Base-by-base conservation (phyloP, 208 protist species). In the Acanthamoeba healyi region DNA sequence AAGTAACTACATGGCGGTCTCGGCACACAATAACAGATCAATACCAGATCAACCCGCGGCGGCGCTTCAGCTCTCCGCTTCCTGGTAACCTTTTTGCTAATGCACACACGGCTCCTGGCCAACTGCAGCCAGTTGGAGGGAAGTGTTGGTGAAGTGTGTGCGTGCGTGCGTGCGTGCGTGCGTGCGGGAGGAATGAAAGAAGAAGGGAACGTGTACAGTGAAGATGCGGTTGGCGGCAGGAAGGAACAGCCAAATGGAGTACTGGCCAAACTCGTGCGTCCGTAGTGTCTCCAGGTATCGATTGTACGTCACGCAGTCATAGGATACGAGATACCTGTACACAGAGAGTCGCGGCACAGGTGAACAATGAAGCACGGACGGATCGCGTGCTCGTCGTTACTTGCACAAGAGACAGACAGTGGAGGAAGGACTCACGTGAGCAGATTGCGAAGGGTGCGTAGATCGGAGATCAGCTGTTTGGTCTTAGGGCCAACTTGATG, bases 271-370 rank as follows among this genome's bases (percentile, higher is more conserved):
- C 26, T 61, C 46, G 49, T 87, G 79, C 6, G 79, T 63, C 10
- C 46, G 49, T 29, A 87, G 46, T 9, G 79, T 87, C 29, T 87
- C 79, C 6, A 92, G 58, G 46, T 92, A 92, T 26, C 87, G 36
- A 44, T 79, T 79, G 32, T 79, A 92, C 10, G 87, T 77, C 26
- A 92, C 87, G 40, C 87, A 92, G 40, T 92, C 87, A 29, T 92
- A 92, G 38, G 38, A 61, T 3, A 77, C 65, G 6, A 92, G 40
- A 54, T 77, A 92, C 29, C 79, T 87, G 49, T n/a, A n/a, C n/a
- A n/a, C n/a, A n/a, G n/a, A n/a, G n/a, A n/a, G n/a, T n/a, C n/a
- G n/a, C n/a, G n/a, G n/a, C n/a, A n/a, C n/a, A n/a, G n/a, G n/a
- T n/a, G n/a, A n/a, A n/a, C n/a, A n/a, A n/a, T n/a, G n/a, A n/a